Percentiles rank a stretch among this genome's conserved stretches.
Evolutionary conservation across 2,329 filamentous ascomycete species (phyloP).

Genomic region (Malbranchea zuffiana): DNA sequence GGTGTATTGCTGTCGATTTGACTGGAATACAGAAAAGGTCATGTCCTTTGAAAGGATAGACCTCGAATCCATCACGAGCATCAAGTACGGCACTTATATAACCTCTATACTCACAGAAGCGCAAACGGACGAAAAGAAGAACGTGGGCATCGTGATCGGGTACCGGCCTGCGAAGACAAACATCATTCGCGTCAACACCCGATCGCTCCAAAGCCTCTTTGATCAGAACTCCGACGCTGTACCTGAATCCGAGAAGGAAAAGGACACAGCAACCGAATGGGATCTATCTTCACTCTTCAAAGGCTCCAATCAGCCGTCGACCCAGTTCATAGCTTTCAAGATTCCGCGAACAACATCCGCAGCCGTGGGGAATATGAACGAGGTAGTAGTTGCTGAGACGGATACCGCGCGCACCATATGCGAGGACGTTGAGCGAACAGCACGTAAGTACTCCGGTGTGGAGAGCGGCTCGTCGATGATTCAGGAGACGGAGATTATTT

Average conservation of each 20-base stretch:
- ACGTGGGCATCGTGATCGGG: slow-evolving; percentile 71
- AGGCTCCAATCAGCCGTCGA: slow-evolving; percentile 20
- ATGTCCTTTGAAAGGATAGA: slow-evolving; percentile 80
- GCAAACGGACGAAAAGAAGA: slow-evolving; percentile 66
- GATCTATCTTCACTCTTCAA: slow-evolving; percentile 34
- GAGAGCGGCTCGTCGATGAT: slow-evolving; percentile 30
- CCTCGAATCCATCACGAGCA: slow-evolving; percentile 57
- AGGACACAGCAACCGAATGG: slow-evolving; percentile 23
- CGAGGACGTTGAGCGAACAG: slow-evolving; percentile 62
- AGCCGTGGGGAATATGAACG: slow-evolving; percentile 15
- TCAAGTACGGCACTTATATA: slow-evolving; percentile 79
- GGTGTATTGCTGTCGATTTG: slow-evolving; percentile 79
- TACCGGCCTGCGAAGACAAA: slow-evolving; percentile 64
- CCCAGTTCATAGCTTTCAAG: slow-evolving; percentile 35
- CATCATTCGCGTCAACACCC: slow-evolving; percentile 70
- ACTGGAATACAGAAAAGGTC: slow-evolving; percentile 93
- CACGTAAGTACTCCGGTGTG: slow-evolving; percentile 39
- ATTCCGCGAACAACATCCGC: slow-evolving; percentile 28
- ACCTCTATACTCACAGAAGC: slow-evolving; percentile 71
- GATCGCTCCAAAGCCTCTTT: slow-evolving; percentile 56
- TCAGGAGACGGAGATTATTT: slow-evolving; percentile 63
- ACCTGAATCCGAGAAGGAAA: slow-evolving; percentile 1
- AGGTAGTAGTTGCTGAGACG: slow-evolving; percentile 32
- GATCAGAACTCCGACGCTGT: slow-evolving; percentile 27
- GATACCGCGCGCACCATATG: slow-evolving; percentile 56